Evolutionary conservation across 2,329 filamentous ascomycete species (phyloP), one percentile per base, ranked within the genome.

Genomic region (Cytospora leucostoma): DNA sequence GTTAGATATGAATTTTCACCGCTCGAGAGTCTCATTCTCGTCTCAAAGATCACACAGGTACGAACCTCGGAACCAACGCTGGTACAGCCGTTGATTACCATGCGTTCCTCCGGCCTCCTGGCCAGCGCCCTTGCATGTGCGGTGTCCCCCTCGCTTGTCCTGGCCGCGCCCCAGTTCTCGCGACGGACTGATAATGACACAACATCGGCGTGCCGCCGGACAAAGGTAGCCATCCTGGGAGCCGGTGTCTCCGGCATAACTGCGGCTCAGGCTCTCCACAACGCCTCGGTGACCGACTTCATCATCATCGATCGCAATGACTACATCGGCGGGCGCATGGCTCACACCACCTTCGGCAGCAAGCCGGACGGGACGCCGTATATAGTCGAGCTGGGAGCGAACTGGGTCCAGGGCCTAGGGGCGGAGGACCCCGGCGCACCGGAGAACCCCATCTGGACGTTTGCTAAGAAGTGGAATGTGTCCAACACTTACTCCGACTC

Each of bases 341-440:
- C 75, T n/a, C 82, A 88, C 65, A 80, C 80, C 0, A 75, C 77
- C 0, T 89, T 89, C 68, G 86, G 87, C 5, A 74, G 77, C 17
- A 71, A 74, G 4, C 40, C 73, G 0, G 75, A 83, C 40, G 84
- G 84, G 0, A 76, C 80, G 0, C 80, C 84, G 0, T 87, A 85
- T 64, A 79, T 77, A 0, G 77, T 91, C 11, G 88, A 90, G 71
- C 74, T 88, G 0, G 88, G 88, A 2, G 88, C 88, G 7, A 91
- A 90, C 66, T 91, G 88, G 88, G 72, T 80, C 0, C 71, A 75
- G 40, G 73, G 71, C 0, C 64, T 71, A 0, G 71, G 71, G 5
- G 67, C 68, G 21, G 69, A 47, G 60, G 71, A 65, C 7, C 64
- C 67, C 3, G 71, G 72, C 7, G 72, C 71, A 2, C 76, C 76